Conservation (phyloP, 2,329 filamentous ascomycete species). For the Cercospora sojina region DNA sequence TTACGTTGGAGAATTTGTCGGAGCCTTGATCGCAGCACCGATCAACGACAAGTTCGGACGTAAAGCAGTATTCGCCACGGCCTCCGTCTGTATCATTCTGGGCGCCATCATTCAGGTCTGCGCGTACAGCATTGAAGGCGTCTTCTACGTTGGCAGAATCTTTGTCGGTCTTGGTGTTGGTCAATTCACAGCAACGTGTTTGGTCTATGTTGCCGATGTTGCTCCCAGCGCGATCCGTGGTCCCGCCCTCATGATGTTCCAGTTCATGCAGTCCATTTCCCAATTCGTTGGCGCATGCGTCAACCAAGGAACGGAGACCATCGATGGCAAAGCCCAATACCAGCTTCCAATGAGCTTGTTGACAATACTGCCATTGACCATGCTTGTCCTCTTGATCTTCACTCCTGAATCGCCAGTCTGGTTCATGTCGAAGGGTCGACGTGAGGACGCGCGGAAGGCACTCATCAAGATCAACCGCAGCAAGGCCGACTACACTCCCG, state of each 20-base stretch:
- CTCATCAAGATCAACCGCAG: slow-evolving; percentile 27
- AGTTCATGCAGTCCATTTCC: slow-evolving; percentile 28
- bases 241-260: slow-evolving; percentile 27
- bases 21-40: slow-evolving; percentile 24
- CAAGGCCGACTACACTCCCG: slow-evolving; percentile 15
- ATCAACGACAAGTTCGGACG: slow-evolving; percentile 28
- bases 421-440: slow-evolving; percentile 24
- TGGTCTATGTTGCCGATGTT: slow-evolving; percentile 27
- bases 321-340: slow-evolving; percentile 24
- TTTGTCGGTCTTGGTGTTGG: slow-evolving; percentile 26
- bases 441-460: slow-evolving; percentile 22
- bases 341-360: slow-evolving; percentile 24
- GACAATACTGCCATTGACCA: slow-evolving; percentile 23
- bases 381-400: slow-evolving; percentile 25
- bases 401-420: slow-evolving; percentile 26
- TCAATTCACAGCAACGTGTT: slow-evolving; percentile 26
- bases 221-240: slow-evolving; percentile 26
- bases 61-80: slow-evolving; percentile 25
- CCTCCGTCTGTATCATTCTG: slow-evolving; percentile 22
- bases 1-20: slow-evolving; percentile 28
- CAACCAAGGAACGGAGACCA: slow-evolving; percentile 27
- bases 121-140: slow-evolving; percentile 24
- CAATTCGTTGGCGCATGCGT: slow-evolving; percentile 28
- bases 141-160: slow-evolving; percentile 26
- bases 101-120: slow-evolving; percentile 27